phyloP scores from a whole-genome alignment of 768 basidiomycete species.

The Leccinum sublutescens region DNA sequence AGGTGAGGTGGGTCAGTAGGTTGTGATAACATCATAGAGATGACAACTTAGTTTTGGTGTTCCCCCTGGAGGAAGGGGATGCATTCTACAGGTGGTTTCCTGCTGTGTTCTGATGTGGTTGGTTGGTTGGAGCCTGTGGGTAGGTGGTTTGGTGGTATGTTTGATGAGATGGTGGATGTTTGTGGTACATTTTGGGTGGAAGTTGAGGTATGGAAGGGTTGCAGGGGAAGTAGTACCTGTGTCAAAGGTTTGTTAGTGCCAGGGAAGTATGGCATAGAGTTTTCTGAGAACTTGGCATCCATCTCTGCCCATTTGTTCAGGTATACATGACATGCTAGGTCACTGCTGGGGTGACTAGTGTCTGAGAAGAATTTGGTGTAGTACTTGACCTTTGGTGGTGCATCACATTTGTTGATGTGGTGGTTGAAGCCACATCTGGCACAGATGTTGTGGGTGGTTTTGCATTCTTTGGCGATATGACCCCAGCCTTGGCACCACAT shows the following conservation, averaged over 20 bases:
- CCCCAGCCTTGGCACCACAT: slow-evolving; percentile 1
- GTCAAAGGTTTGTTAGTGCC: slow-evolving; percentile 3
- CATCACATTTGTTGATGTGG: not conserved
- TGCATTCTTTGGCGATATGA: not conserved
- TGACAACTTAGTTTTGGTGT: not conserved
- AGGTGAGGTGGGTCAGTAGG: not conserved
- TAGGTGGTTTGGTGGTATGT: too few species aligned
- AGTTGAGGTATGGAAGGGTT: too few species aligned
- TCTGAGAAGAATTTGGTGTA: not conserved
- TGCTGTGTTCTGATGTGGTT: not conserved
- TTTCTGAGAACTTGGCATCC: slow-evolving; percentile 2
- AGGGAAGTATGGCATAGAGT: slow-evolving; percentile 4
- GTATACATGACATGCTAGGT: not conserved
- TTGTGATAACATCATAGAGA: not conserved
- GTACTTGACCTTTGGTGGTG: fast-evolving
- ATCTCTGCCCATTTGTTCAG: not conserved
- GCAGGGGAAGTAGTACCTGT: not conserved
- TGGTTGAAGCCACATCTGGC: not conserved
- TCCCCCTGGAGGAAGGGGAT: not conserved
- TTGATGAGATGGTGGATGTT: too few species aligned
- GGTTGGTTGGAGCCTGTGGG: too few species aligned
- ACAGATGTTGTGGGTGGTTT: not conserved
- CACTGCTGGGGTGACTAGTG: not conserved
- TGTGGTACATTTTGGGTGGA: too few species aligned
- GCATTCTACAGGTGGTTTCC: not conserved